phyloP scores from a whole-genome alignment of 2,329 filamentous ascomycete species.

The Septoria petroselini region DNA sequence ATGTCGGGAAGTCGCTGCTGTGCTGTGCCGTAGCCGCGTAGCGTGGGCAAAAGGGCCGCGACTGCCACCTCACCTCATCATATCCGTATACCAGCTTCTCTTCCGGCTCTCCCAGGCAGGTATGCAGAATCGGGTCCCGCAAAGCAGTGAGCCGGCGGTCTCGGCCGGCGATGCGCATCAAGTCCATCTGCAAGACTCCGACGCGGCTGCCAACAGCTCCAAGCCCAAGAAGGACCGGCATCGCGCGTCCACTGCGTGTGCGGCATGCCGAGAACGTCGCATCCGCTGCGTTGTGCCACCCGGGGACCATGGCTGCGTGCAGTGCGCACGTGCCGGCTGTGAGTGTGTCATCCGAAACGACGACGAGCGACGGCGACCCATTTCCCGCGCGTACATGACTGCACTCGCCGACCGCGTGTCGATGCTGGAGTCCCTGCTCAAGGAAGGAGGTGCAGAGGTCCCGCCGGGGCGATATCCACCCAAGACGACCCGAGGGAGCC shows the following conservation, averaged over 20 bases:
- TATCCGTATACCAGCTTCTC: constrained; percentile 5
- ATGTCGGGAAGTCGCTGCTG: too few relatives aligned
- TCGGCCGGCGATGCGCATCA: neutral
- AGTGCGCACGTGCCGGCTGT: constrained; percentile 26
- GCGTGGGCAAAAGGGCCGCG: too few relatives aligned
- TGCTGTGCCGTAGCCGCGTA: too few relatives aligned
- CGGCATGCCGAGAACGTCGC: constrained; percentile 27
- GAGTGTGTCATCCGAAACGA: constrained; percentile 32
- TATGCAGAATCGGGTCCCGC: constrained; percentile 6
- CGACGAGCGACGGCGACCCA: constrained; percentile 28
- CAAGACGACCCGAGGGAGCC: constrained; percentile 27
- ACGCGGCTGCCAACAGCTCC: constrained; percentile 9
- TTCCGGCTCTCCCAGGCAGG: too few relatives aligned
- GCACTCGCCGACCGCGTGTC: constrained; percentile 30
- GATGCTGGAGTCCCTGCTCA: constrained; percentile 28
- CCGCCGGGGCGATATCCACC: constrained; percentile 29
- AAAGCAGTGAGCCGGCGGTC: constrained; percentile 1
- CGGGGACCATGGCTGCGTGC: constrained; percentile 25
- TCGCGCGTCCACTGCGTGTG: constrained; percentile 25
- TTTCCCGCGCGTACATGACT: constrained; percentile 30
- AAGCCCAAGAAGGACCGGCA: constrained; percentile 27
- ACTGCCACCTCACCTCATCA: too few relatives aligned
- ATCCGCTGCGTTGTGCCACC: constrained; percentile 30
- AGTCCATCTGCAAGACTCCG: constrained; percentile 11
- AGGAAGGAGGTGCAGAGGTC: constrained; percentile 24